phyloP scores from a whole-genome alignment of 2,329 filamentous ascomycete genomes.

The Teratosphaeria viscida region DNA sequence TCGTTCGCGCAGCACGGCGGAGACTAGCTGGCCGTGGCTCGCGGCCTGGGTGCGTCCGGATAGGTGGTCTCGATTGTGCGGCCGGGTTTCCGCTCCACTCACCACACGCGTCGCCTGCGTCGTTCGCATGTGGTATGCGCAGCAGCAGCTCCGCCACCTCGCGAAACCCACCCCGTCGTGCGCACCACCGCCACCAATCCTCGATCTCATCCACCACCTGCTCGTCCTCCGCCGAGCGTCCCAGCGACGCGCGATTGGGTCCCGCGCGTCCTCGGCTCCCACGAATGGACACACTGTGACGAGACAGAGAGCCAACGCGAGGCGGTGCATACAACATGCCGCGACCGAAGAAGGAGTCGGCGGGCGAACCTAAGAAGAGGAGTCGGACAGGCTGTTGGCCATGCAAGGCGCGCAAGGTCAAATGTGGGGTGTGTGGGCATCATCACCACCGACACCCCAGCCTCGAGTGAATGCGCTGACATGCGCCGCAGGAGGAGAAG shows the following conservation, averaged over 20 bases:
- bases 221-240: too few species aligned
- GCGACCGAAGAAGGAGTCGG: slow-evolving; percentile 53
- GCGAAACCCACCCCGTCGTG: not conserved
- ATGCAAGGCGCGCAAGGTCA: slow-evolving; percentile 69
- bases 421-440: slow-evolving; percentile 50
- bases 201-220: not conserved
- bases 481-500: slow-evolving; percentile 47
- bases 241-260: too few species aligned
- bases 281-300: not conserved
- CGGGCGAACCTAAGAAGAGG: slow-evolving; percentile 54
- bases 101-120: not conserved
- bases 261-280: not conserved
- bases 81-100: too few species aligned
- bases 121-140: not conserved
- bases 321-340: slow-evolving; percentile 39
- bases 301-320: not conserved
- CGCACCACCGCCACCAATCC: not conserved
- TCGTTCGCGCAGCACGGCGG: not conserved
- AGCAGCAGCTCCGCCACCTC: not conserved
- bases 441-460: not conserved
- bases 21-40: too few species aligned
- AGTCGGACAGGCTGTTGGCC: slow-evolving; percentile 64
- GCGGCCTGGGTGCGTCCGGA: not conserved
- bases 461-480: not conserved
- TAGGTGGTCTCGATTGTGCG: not conserved